These are phyloP conservation scores for Crepidotus variabilis DNA, from an alignment of 768 basidiomycete genomes.

Conservation along the genomic window DNA sequence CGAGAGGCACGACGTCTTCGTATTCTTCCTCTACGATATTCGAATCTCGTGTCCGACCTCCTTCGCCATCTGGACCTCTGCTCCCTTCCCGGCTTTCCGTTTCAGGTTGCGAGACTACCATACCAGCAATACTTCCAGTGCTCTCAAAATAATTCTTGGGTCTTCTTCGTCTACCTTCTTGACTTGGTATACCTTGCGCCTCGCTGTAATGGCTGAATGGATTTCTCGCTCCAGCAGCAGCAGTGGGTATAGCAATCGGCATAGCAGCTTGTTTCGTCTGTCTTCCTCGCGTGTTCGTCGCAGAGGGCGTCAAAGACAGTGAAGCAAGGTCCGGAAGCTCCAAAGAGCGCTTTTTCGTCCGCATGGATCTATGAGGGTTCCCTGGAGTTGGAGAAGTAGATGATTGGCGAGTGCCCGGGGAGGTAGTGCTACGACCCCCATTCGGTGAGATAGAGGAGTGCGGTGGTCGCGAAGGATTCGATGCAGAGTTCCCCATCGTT, in stretches of 20 bases:
- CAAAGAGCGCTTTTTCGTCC: constrained; percentile 67
- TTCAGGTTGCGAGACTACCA: background rate
- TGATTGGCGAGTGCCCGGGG: background rate
- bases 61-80: background rate
- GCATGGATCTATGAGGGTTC: constrained; percentile 54
- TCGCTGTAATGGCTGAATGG: constrained; percentile 21
- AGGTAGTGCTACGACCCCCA: background rate
- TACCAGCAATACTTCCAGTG: background rate
- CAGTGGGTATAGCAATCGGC: constrained; percentile 36
- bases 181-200: constrained; percentile 20
- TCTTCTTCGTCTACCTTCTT: background rate
- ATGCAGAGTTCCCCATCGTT: constrained; percentile 11
- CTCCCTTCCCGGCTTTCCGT: background rate
- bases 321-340: constrained; percentile 70
- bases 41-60: too few species aligned
- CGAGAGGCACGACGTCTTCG: background rate
- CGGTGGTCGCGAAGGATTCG: background rate
- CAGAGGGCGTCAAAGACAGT: constrained; percentile 23
- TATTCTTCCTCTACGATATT: background rate
- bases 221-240: constrained; percentile 10
- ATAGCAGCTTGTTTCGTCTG: constrained; percentile 23
- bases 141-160: constrained; percentile 5
- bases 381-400: constrained; percentile 39
- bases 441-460: background rate
- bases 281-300: constrained; percentile 9